Percentiles rank a stretch among this genome's conserved stretches.
phyloP scores from a whole-genome alignment of 2,329 filamentous ascomycete species.

The Knufia petricola region DNA sequence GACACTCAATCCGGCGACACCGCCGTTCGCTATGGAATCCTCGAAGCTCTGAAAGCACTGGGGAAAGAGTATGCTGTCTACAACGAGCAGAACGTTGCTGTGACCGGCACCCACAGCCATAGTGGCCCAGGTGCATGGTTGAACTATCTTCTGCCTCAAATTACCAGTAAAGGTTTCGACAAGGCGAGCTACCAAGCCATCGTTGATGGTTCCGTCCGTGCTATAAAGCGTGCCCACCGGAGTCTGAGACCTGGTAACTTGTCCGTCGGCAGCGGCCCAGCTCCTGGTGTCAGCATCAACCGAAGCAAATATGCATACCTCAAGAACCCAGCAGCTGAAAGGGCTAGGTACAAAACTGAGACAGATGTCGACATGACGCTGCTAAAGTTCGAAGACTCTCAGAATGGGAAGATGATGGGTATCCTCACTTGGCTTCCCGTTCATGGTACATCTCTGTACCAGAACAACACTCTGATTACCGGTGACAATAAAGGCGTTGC shows the following conservation, averaged over 20 bases:
- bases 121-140: slow-evolving; percentile 86
- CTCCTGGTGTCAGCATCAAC: slow-evolving; percentile 75
- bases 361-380: slow-evolving; percentile 73
- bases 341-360: slow-evolving; percentile 54
- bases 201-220: slow-evolving; percentile 72
- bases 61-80: slow-evolving; percentile 68
- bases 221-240: slow-evolving; percentile 72
- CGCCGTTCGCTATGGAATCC: slow-evolving; percentile 74
- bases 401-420: slow-evolving; percentile 67
- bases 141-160: slow-evolving; percentile 87
- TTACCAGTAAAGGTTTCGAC: slow-evolving; percentile 78
- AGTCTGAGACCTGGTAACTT: slow-evolving; percentile 60
- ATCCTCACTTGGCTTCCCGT: slow-evolving; percentile 85
- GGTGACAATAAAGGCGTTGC: slow-evolving; percentile 98
- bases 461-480: slow-evolving; percentile 82
- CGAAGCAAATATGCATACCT: slow-evolving; percentile 81
- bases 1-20: slow-evolving; percentile 85
- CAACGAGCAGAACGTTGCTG: slow-evolving; percentile 68
- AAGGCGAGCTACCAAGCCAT: slow-evolving; percentile 81
- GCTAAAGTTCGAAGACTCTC: slow-evolving; percentile 64
- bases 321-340: slow-evolving; percentile 69
- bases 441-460: slow-evolving; percentile 81
- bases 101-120: slow-evolving; percentile 90
- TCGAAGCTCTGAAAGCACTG: slow-evolving; percentile 60
- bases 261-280: slow-evolving; percentile 57